A percentile compares a stretch with the other conserved stretches of the same genome.
phyloP scores from a whole-genome alignment of 1,139 yeast genomes.

The Kluyveromyces sp. region DNA sequence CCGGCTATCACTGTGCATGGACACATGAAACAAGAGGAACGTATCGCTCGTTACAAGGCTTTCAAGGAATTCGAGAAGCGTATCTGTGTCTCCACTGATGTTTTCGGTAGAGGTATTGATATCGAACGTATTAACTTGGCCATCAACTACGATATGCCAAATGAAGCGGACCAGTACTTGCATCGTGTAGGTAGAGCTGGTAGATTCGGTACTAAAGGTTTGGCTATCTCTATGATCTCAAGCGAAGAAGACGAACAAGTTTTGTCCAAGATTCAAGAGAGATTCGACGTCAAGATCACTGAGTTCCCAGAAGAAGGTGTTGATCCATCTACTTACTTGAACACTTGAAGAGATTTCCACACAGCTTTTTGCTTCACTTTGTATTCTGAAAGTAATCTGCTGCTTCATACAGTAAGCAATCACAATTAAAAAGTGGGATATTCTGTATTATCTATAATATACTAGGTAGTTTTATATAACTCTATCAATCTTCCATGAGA shows the following conservation, averaged over 20 bases:
- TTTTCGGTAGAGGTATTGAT: slow-evolving; percentile 98
- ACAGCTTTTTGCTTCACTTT: background rate
- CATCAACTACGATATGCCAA: slow-evolving; percentile 85
- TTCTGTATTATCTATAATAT: background rate
- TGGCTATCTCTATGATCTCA: slow-evolving; percentile 86
- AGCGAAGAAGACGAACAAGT: slow-evolving; percentile 84
- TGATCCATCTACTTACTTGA: slow-evolving; percentile 96
- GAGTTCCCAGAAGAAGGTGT: slow-evolving; percentile 98
- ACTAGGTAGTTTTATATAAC: too few relatives aligned
- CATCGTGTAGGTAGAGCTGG: slow-evolving; percentile 99
- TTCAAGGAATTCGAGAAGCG: slow-evolving; percentile 98
- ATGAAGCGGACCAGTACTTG: slow-evolving; percentile 93
- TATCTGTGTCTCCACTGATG: slow-evolving; percentile 97
- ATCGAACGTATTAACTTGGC: slow-evolving; percentile 98
- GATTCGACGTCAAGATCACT: slow-evolving; percentile 92
- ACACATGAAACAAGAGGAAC: slow-evolving; percentile 94
- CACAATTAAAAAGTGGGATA: background rate
- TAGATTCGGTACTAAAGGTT: slow-evolving; percentile 98
- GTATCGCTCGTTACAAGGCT: slow-evolving; percentile 92
- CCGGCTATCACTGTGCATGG: slow-evolving; percentile 97
- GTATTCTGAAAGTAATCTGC: background rate
- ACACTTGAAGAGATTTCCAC: slow-evolving; percentile 47
- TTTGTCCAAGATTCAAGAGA: slow-evolving; percentile 86
- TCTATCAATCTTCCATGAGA: too few relatives aligned
- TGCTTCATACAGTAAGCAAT: background rate